Conservation (phyloP, 1,284 basidiomycete genomes). For the Ceratobasidium sp. region DNA sequence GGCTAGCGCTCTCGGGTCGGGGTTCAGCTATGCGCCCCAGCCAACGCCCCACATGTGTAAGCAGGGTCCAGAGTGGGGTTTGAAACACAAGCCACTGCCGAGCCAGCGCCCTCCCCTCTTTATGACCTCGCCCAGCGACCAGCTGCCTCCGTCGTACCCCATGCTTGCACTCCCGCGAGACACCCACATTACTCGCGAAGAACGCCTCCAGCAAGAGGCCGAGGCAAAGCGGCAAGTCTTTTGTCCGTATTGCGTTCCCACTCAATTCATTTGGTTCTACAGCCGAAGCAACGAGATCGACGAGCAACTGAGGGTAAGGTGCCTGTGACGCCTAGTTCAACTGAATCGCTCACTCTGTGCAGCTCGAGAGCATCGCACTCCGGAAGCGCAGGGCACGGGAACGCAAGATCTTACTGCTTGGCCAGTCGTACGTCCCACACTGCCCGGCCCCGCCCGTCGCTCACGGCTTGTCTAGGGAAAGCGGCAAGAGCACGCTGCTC, state of each 20-base stretch:
- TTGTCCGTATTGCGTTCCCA: neutral
- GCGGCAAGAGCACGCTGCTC: conserved; percentile 46
- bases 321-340: neutral
- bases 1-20: too few relatives aligned
- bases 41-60: too few relatives aligned
- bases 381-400: conserved; percentile 41
- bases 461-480: conserved; percentile 2
- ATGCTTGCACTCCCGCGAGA: conserved; percentile 23
- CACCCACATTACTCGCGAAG: conserved; percentile 20
- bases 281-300: conserved; percentile 40
- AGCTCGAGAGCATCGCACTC: conserved; percentile 23
- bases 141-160: neutral
- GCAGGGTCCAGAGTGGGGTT: too few relatives aligned
- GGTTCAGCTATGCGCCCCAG: too few relatives aligned
- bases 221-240: conserved; percentile 33
- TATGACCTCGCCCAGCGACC: neutral
- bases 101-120: too few relatives aligned
- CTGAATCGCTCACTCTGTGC: neutral
- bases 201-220: neutral
- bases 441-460: neutral
- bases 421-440: conserved; percentile 17
- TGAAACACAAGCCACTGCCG: too few relatives aligned
- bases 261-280: conserved; percentile 13
- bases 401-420: conserved; percentile 44
- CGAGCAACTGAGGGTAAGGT: conserved; percentile 30